Evolutionary conservation across 192 early-diverging fungal species (phyloP), one percentile per base, ranked within the genome.

Genomic region (Gaertneriomyces sp.): DNA sequence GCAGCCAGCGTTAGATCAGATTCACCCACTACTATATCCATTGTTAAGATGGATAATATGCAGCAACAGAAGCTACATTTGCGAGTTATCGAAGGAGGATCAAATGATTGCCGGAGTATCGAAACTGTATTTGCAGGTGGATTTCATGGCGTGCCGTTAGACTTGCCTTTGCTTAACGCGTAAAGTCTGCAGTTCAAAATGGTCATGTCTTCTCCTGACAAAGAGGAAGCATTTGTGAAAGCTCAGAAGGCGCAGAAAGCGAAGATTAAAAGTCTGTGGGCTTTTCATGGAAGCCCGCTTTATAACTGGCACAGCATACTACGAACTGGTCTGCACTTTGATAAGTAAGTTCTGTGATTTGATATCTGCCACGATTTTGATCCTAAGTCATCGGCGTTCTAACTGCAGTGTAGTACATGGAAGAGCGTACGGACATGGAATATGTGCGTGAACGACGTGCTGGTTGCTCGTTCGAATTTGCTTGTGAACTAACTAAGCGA

Each of bases 271-370:
- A 57, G 54, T 44, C 41, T 71, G 14, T 71, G 69, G 69, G 69
- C 61, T 4, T 71, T 63, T 50, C 69, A 71, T 58, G 77, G 68
- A 7, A 64, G 62, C 49, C 74, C 74, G 4, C 46, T 79, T 6
- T 52, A 58, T 12, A 79, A 79, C 44, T 79, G 77, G 77, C 77
- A 79, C 64, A 74, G 71, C 43, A 79, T 79, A 42, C 66, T 79
- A 44, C 59, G 78, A 12, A 76, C 77, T 11, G 67, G 66, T 2
- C 42, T 79, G 25, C 67, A 79, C 53, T 77, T 58, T 5, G n/a
- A 66, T n/a, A 46, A 57, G 64, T 66, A 47, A 8, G 62, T 45
- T 60, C 59, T 60, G 20, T 45, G 40, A 5, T 43, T 14, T 5
- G 39, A 14, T 4, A 56, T 12, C 54, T 4, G 12, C 7, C 54